Evolutionary conservation across 495 filamentous ascomycete genomes (phyloP).

Genomic region (Neurospora intermedia): DNA sequence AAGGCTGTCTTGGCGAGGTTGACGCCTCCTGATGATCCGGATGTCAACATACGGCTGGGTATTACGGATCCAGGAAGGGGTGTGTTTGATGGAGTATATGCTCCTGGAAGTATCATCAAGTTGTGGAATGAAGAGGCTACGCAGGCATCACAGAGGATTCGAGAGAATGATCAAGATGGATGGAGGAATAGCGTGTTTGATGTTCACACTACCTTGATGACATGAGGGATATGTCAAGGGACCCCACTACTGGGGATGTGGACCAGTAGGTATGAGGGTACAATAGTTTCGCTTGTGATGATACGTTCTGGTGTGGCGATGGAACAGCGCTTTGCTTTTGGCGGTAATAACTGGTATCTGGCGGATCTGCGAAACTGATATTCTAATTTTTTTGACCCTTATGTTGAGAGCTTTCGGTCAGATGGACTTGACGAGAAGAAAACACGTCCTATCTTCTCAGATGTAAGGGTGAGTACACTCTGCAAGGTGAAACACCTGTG

Average conservation of each 20-base stretch:
- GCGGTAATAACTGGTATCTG: neutral
- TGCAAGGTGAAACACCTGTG: neutral
- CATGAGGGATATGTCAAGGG: neutral
- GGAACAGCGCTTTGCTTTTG: neutral
- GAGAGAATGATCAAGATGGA: conserved; percentile 52
- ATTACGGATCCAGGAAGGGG: conserved; percentile 51
- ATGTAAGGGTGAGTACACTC: neutral
- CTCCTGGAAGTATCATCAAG: conserved; percentile 79
- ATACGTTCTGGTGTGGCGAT: neutral
- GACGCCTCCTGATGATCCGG: conserved; percentile 57
- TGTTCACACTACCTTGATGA: conserved; percentile 32
- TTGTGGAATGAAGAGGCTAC: conserved; percentile 73
- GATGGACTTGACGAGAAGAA: neutral
- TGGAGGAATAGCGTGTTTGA: conserved; percentile 89
- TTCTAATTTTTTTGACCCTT: neutral
- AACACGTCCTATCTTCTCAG: neutral
- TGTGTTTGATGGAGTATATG: conserved; percentile 74
- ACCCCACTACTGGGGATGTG: neutral
- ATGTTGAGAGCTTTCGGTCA: neutral
- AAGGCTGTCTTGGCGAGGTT: conserved; percentile 68
- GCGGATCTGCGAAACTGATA: neutral
- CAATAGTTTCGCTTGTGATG: neutral
- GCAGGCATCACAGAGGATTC: conserved; percentile 49
- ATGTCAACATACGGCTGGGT: conserved; percentile 61
- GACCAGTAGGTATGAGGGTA: neutral